These are phyloP conservation scores for Saitozyma podzolica DNA, from an alignment of 768 basidiomycete genomes.

Conservation along the genomic window DNA sequence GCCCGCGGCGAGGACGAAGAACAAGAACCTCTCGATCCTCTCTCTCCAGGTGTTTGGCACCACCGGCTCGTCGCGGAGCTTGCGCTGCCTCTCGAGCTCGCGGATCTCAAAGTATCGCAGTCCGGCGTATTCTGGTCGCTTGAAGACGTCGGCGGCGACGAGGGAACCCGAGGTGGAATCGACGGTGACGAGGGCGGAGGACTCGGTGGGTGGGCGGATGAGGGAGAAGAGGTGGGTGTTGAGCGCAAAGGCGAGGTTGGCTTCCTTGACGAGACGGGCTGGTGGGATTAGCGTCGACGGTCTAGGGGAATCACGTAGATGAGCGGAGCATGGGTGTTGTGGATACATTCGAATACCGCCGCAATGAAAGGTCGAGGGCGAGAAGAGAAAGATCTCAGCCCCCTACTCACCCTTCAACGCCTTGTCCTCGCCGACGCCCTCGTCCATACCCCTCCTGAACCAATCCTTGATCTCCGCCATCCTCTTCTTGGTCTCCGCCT, in stretches of 20 bases:
- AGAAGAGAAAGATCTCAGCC: too few relatives aligned
- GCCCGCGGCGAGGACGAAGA: not conserved
- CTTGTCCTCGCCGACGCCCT: slow-evolving; percentile 43
- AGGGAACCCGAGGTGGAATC: not conserved
- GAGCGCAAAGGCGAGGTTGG: slow-evolving; percentile 42
- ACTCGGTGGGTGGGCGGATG: slow-evolving; percentile 18
- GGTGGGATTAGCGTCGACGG: not conserved
- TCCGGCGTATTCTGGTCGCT: not conserved
- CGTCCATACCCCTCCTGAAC: slow-evolving; percentile 44
- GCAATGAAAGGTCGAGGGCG: too few relatives aligned
- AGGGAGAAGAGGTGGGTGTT: slow-evolving; percentile 45
- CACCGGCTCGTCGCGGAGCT: not conserved
- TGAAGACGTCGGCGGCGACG: not conserved
- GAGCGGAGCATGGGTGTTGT: slow-evolving; percentile 61
- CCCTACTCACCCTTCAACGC: slow-evolving; percentile 49
- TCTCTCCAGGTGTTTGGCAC: not conserved
- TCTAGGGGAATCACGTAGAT: not conserved
- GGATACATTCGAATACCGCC: too few relatives aligned
- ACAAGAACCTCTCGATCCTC: not conserved
- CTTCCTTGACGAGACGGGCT: slow-evolving; percentile 42
- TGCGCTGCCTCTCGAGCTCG: slow-evolving; percentile 4
- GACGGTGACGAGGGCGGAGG: slow-evolving; percentile 1
- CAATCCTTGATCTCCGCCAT: slow-evolving; percentile 72
- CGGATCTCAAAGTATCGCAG: slow-evolving; percentile 14
- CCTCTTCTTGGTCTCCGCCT: slow-evolving; percentile 36